Evolutionary conservation across 345 rosid species (phyloP).

Genomic region (Corchorus olitorius): DNA sequence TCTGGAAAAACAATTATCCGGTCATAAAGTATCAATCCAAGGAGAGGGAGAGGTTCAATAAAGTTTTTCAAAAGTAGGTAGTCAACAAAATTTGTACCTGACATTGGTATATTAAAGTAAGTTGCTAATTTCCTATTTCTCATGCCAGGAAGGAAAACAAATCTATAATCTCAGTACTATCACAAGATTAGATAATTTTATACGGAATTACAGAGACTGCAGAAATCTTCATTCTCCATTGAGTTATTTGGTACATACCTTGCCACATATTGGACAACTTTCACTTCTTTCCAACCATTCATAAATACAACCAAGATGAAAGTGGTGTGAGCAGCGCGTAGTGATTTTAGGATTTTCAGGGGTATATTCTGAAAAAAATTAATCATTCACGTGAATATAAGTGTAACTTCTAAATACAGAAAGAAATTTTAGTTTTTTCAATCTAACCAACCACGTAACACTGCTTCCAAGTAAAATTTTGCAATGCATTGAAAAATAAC

Average conservation of each 20-base stretch:
- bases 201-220: background rate
- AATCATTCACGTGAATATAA: conserved; percentile 4
- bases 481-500: background rate
- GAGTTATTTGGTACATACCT: conserved; percentile 36
- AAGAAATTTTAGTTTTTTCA: background rate
- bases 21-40: background rate
- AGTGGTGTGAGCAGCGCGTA: conserved; percentile 63
- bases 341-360: conserved; percentile 64
- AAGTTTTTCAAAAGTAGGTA: background rate
- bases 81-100: background rate
- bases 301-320: conserved; percentile 74
- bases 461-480: conserved; percentile 1
- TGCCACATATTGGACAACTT: conserved; percentile 73
- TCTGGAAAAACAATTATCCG: background rate
- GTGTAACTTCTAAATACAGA: background rate
- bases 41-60: background rate
- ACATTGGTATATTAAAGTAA: background rate
- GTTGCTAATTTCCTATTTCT: background rate
- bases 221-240: background rate
- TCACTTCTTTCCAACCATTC: conserved; percentile 87
- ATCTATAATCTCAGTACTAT: background rate
- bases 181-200: background rate
- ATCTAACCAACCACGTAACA: background rate
- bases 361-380: conserved; percentile 58
- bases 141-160: background rate